Percentiles rank a stretch among this genome's conserved stretches.
Conservation (phyloP, 1,284 basidiomycete species). For the Mixia osmundae region DNA sequence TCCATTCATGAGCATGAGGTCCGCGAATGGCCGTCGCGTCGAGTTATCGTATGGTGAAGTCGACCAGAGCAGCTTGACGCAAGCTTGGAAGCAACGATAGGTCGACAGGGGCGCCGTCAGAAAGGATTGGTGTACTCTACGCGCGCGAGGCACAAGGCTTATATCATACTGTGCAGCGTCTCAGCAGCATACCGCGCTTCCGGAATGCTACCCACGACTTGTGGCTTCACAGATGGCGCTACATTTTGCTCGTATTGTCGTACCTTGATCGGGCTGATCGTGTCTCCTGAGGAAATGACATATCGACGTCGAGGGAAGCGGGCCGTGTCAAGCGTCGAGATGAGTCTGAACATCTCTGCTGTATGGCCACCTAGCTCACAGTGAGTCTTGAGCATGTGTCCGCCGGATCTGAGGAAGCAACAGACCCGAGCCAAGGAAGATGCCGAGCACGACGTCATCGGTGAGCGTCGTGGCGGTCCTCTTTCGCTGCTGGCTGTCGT, state of each 20-base stretch:
- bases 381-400: background rate
- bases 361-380: conserved; percentile 62
- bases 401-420: background rate
- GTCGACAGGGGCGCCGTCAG: conserved; percentile 42
- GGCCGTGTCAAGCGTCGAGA: conserved; percentile 48
- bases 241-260: conserved; percentile 32
- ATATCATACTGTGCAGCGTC: too few relatives aligned
- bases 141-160: conserved; percentile 18
- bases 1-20: conserved; percentile 73
- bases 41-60: conserved; percentile 25
- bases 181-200: conserved; percentile 12
- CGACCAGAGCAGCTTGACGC: conserved; percentile 26
- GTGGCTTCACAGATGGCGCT: background rate
- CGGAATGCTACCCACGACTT: background rate
- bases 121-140: conserved; percentile 45
- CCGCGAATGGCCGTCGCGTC: conserved; percentile 28
- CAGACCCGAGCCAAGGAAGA: conserved; percentile 38
- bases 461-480: too few relatives aligned
- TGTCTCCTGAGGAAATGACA: conserved; percentile 58
- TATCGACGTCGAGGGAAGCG: conserved; percentile 60
- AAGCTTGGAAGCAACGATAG: conserved; percentile 31
- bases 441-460: conserved; percentile 34
- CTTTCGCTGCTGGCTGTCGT: too few relatives aligned
- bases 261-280: conserved; percentile 49
- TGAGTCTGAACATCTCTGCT: conserved; percentile 53